phyloP scores from a whole-genome alignment of 139 green algal genomes.

The Haematococcus lacustris region DNA sequence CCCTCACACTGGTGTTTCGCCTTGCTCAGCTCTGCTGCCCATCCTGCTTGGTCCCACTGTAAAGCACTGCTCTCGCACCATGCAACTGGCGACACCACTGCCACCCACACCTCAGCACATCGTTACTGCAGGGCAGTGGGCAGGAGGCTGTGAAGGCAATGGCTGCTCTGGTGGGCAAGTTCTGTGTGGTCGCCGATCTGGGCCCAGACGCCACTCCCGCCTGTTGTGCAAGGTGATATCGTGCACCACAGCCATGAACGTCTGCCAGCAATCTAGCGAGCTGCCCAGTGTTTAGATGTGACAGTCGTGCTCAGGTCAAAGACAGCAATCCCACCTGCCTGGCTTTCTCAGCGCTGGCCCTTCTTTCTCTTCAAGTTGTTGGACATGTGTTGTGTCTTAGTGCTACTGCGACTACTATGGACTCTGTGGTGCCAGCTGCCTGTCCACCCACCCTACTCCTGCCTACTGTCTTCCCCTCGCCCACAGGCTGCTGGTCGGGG shows the following conservation, averaged over 20 bases:
- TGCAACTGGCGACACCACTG: too few relatives aligned
- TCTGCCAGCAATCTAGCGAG: background rate
- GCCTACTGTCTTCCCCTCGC: background rate
- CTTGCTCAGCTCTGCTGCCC: too few relatives aligned
- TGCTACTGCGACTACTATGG: too few relatives aligned
- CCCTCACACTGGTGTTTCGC: too few relatives aligned
- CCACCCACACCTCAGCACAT: too few relatives aligned
- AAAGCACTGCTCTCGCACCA: too few relatives aligned
- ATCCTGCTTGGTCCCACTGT: too few relatives aligned
- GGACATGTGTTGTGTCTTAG: background rate
- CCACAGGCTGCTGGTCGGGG: background rate
- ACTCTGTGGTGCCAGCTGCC: background rate
- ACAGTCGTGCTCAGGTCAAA: too few relatives aligned
- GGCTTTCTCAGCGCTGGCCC: background rate
- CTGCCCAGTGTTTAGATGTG: too few relatives aligned
- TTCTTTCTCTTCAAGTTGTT: background rate
- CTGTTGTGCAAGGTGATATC: background rate
- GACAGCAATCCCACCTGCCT: too few relatives aligned
- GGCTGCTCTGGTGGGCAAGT: slow-evolving; percentile 11
- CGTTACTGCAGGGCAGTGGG: background rate
- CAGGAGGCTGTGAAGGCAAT: background rate
- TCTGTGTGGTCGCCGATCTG: background rate
- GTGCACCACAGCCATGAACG: too few relatives aligned
- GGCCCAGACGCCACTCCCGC: background rate
- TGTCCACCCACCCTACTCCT: too few relatives aligned